Percentiles rank a stretch among this genome's conserved stretches.
Evolutionary conservation across 2,329 filamentous ascomycete species (phyloP).

Genomic region (Claviceps sp.): DNA sequence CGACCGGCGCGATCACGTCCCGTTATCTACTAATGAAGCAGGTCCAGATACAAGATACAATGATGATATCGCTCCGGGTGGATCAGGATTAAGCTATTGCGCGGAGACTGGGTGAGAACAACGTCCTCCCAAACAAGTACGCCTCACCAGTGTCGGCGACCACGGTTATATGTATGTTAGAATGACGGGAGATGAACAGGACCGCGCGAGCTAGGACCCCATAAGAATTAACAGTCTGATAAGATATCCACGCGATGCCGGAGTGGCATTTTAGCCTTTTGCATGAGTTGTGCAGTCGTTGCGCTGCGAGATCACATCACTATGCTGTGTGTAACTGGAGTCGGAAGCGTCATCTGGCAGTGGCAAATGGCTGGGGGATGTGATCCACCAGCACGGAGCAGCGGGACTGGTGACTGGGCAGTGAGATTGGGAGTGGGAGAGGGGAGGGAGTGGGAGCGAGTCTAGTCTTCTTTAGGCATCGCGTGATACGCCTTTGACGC

Average conservation of each 20-base stretch:
- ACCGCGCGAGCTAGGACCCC: background rate
- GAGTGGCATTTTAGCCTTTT: background rate
- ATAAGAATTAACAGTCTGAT: background rate
- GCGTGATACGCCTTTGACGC: background rate
- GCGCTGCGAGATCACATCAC: background rate
- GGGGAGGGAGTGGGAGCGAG: background rate
- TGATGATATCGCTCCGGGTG: background rate
- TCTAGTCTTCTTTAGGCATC: background rate
- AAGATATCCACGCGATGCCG: background rate
- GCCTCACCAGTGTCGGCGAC: background rate
- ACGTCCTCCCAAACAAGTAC: background rate
- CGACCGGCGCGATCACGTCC: too few relatives aligned
- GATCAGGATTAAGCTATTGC: background rate
- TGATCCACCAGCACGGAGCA: background rate
- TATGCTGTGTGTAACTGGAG: background rate
- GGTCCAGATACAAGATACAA: background rate
- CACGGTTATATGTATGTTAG: background rate
- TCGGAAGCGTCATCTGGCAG: constrained; percentile 1
- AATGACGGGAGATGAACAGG: background rate
- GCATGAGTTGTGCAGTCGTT: background rate
- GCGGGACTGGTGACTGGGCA: background rate
- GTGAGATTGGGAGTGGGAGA: background rate
- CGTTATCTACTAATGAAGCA: background rate
- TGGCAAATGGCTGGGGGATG: background rate
- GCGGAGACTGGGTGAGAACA: background rate